These are phyloP conservation scores for Acanthamoeba castellanii DNA, from an alignment of 208 protist genomes.

Conservation along the genomic window DNA sequence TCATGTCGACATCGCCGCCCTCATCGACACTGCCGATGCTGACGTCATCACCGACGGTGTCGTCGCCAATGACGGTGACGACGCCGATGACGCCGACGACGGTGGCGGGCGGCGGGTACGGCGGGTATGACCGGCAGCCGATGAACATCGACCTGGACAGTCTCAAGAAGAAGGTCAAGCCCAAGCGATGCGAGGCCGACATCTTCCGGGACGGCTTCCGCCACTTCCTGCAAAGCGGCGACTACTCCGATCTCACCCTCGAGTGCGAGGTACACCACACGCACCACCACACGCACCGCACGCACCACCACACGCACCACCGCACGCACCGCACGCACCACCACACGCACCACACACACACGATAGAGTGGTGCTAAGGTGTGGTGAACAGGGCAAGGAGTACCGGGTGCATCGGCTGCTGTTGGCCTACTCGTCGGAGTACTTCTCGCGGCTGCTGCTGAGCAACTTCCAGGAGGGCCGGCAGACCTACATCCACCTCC, in stretches of 20 bases:
- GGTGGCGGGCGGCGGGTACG: too few relatives aligned
- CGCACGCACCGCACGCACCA: too few relatives aligned
- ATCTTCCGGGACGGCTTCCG: conserved; percentile 22
- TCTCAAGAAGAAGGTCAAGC: conserved; percentile 25
- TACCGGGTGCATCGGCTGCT: conserved; percentile 15
- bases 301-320: too few relatives aligned
- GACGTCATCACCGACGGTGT: background rate
- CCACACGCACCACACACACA: too few relatives aligned
- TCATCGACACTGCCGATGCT: background rate
- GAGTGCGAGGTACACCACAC: background rate
- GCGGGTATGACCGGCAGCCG: background rate
- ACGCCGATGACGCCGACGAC: too few relatives aligned
- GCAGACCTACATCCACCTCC: conserved; percentile 17
- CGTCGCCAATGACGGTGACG: background rate
- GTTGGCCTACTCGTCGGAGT: conserved; percentile 37
- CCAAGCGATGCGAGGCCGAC: background rate
- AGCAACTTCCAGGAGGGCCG: background rate
- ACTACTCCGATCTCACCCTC: conserved; percentile 55
- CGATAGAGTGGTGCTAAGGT: too few relatives aligned
- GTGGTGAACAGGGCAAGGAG: background rate
- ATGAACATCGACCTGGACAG: background rate
- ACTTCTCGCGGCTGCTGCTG: conserved; percentile 8
- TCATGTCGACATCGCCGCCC: background rate
- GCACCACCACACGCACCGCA: too few relatives aligned
- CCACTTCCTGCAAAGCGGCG: conserved; percentile 4